A percentile compares a stretch with the other conserved stretches of the same genome.
phyloP scores from a whole-genome alignment of 1,284 basidiomycete genomes.

The Cutaneotrichosporon cutaneum region DNA sequence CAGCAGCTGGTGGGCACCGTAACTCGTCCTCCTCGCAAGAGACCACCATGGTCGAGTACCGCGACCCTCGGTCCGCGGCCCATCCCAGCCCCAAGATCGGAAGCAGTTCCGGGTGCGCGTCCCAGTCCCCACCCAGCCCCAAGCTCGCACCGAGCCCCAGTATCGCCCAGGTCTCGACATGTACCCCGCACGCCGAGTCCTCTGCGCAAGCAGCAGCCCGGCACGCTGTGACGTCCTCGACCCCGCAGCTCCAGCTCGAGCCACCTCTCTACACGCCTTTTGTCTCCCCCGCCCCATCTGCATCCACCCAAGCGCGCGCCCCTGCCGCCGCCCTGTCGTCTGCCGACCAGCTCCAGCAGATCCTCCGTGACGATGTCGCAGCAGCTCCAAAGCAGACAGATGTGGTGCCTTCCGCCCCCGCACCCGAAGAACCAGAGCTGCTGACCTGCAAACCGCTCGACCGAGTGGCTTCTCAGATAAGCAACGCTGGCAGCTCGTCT shows the following conservation, averaged over 20 bases:
- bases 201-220: conserved; percentile 20
- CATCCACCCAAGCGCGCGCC: conserved; percentile 3
- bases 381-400: not conserved
- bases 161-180: conserved; percentile 8
- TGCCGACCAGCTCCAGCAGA: conserved; percentile 21
- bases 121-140: conserved; percentile 18
- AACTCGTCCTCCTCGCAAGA: conserved; percentile 18
- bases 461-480: conserved; percentile 16
- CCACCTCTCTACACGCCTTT: conserved; percentile 24
- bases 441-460: conserved; percentile 25
- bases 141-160: conserved; percentile 19
- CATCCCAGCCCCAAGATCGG: conserved; percentile 19
- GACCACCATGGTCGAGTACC: conserved; percentile 5
- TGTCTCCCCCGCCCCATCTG: conserved; percentile 20
- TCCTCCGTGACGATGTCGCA: conserved; percentile 15
- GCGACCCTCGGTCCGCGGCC: conserved; percentile 15
- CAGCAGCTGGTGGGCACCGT: conserved; percentile 14
- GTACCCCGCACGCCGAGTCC: conserved; percentile 23
- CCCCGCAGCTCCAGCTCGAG: conserved; percentile 11
- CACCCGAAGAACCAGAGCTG: conserved; percentile 14
- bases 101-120: not conserved
- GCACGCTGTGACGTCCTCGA: not conserved
- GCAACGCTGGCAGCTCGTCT: not conserved
- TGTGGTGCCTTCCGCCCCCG: not conserved
- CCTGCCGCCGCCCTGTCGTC: conserved; percentile 15